Percentiles rank a stretch among this genome's conserved stretches.
phyloP scores from a whole-genome alignment of 2,329 filamentous ascomycete species.

The Fusarium luffae region DNA sequence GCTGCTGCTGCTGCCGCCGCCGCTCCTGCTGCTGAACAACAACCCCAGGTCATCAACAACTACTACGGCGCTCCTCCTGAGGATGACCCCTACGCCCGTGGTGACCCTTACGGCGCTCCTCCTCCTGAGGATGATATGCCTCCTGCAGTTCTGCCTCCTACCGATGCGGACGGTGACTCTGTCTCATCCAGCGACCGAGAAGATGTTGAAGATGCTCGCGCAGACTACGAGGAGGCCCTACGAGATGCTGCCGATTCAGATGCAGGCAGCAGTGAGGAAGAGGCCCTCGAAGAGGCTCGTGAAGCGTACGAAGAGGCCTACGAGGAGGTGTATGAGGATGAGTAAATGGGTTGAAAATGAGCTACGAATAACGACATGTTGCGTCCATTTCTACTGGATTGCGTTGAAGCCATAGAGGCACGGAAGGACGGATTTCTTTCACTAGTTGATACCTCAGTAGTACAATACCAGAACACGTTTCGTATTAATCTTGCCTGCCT shows the following conservation, averaged over 20 bases:
- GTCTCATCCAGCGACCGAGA: constrained; percentile 57
- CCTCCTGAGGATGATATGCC: constrained; percentile 41
- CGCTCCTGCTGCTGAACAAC: background rate
- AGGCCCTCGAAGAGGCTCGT: constrained; percentile 64
- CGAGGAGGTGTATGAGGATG: constrained; percentile 46
- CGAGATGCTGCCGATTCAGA: constrained; percentile 54
- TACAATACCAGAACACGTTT: constrained; percentile 26
- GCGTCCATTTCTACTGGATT: constrained; percentile 32
- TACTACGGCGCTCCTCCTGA: constrained; percentile 37
- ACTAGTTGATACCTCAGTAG: constrained; percentile 37
- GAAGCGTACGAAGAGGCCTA: constrained; percentile 59
- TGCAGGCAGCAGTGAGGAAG: constrained; percentile 62
- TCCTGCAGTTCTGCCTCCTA: constrained; percentile 52
- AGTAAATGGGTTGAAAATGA: constrained; percentile 30
- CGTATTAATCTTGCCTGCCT: background rate
- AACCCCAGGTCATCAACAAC: constrained; percentile 19
- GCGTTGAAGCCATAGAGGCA: constrained; percentile 23
- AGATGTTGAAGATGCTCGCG: constrained; percentile 56
- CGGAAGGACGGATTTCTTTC: constrained; percentile 21
- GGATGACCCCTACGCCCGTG: constrained; percentile 24
- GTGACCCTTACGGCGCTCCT: constrained; percentile 13
- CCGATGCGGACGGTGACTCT: constrained; percentile 56
- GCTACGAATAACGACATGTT: constrained; percentile 41
- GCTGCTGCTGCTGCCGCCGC: constrained; percentile 20
- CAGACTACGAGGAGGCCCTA: constrained; percentile 57